Percentiles rank a stretch among this genome's conserved stretches.
Evolutionary conservation across 805 yeast species (phyloP).

Genomic region (Candida rishiriensis): DNA sequence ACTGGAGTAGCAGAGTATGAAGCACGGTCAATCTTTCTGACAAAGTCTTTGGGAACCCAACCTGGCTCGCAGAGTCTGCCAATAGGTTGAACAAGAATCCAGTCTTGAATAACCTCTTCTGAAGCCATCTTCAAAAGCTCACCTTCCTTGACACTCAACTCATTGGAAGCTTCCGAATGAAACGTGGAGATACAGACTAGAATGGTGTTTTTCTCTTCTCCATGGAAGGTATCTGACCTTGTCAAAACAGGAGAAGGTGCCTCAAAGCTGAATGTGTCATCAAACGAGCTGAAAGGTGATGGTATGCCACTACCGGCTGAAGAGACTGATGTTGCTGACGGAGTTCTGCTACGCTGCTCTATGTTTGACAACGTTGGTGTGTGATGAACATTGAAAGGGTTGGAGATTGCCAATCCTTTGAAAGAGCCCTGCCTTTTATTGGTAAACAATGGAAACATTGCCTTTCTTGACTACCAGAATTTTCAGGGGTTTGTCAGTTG

Average conservation of each 20-base stretch:
- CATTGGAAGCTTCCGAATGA: conserved; percentile 38
- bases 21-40: conserved; percentile 8
- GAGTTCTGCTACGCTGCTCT: neutral
- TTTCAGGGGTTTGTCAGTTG: too few species aligned
- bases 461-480: neutral
- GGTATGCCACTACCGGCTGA: neutral
- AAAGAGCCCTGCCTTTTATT: neutral
- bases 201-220: conserved; percentile 16
- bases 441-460: neutral
- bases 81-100: conserved; percentile 54
- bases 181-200: conserved; percentile 44
- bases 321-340: too few species aligned
- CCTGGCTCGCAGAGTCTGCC: conserved; percentile 43
- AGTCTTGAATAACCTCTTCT: conserved; percentile 42
- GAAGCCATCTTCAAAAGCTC: conserved; percentile 49
- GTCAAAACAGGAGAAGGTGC: neutral
- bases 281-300: neutral
- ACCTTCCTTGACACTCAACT: conserved; percentile 43
- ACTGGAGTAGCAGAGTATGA: too few species aligned
- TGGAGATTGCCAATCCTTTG: neutral
- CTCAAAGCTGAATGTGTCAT: neutral
- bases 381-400: conserved; percentile 1
- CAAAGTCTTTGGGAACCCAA: conserved; percentile 45
- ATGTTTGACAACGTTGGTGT: neutral
- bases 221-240: neutral